Evolutionary conservation across 1,284 basidiomycete genomes (phyloP).

Genomic region (Trichosporon sp.): DNA sequence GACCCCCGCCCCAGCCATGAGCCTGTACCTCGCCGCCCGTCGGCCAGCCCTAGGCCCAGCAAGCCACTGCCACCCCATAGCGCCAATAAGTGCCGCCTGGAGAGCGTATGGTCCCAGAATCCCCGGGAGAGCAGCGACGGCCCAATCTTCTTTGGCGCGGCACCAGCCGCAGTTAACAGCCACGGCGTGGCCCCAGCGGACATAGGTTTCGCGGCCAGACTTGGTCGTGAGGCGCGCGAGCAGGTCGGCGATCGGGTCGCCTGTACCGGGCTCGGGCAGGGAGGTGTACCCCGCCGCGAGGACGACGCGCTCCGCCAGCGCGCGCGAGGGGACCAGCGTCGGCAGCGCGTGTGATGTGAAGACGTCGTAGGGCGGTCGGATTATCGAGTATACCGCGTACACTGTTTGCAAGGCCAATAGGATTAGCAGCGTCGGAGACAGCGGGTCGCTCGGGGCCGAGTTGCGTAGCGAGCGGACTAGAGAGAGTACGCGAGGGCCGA

Average conservation of each 20-base stretch:
- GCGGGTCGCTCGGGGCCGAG: background rate
- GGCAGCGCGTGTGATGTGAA: conserved; percentile 24
- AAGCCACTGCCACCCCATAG: conserved; percentile 19
- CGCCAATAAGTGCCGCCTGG: conserved; percentile 24
- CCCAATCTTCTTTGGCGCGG: conserved; percentile 21
- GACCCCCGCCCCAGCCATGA: conserved; percentile 20
- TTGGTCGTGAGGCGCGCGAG: conserved; percentile 25
- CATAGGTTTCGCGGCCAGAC: conserved; percentile 29
- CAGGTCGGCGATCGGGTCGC: conserved; percentile 22
- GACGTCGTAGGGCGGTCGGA: conserved; percentile 29
- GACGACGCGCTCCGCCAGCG: background rate
- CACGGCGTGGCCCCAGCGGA: conserved; percentile 32
- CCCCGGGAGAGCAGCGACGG: conserved; percentile 23
- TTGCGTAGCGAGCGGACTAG: background rate
- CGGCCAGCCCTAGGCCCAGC: conserved; percentile 12
- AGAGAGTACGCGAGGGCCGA: background rate
- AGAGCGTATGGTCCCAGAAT: conserved; percentile 25
- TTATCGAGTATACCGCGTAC: background rate
- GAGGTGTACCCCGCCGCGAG: background rate
- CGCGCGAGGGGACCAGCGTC: conserved; percentile 12
- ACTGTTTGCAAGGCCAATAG: background rate
- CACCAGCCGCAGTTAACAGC: conserved; percentile 37
- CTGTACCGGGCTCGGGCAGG: background rate
- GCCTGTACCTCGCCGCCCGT: conserved; percentile 23
- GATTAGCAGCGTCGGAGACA: background rate